Conservation (phyloP, 78 protist genomes). For the Emiliania huxleyi region DNA sequence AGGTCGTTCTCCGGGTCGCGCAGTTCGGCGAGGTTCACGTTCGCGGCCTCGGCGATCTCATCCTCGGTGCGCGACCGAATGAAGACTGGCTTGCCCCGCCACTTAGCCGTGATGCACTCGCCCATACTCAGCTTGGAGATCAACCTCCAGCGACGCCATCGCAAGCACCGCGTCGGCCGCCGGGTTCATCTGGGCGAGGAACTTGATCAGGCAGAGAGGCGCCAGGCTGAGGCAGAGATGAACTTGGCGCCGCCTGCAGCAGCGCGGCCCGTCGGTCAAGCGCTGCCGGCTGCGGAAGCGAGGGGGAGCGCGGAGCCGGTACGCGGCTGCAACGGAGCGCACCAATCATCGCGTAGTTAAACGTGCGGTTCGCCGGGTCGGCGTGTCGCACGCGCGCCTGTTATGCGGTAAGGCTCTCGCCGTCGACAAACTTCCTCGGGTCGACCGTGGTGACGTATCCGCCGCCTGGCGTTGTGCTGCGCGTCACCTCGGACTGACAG, state of each 20-base stretch:
- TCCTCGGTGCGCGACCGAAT: background rate
- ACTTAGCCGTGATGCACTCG: slow-evolving; percentile 24
- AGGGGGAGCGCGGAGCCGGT: no score
- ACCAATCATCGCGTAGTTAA: background rate
- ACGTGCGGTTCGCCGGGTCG: background rate
- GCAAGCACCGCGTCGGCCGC: slow-evolving; percentile 48
- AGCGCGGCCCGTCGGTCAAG: background rate
- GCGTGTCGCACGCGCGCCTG: background rate
- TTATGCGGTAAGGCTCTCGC: background rate
- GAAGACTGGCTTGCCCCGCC: slow-evolving; percentile 54
- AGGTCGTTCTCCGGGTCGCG: slow-evolving; percentile 37
- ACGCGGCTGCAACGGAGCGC: no score
- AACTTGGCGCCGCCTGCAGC: slow-evolving; percentile 1
- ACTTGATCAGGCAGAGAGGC: background rate
- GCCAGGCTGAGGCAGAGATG: background rate
- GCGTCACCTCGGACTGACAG: background rate
- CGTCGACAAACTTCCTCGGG: background rate
- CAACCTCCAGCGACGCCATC: slow-evolving; percentile 25
- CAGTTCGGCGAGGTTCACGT: background rate
- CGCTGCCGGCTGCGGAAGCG: no score
- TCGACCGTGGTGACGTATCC: background rate
- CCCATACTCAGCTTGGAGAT: background rate
- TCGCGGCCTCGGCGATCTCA: background rate
- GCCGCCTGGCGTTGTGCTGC: background rate
- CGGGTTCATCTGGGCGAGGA: slow-evolving; percentile 6